Percentiles rank a stretch among this genome's conserved stretches.
phyloP scores from a whole-genome alignment of 2,329 filamentous ascomycete species.

The Phialophora chinensis region DNA sequence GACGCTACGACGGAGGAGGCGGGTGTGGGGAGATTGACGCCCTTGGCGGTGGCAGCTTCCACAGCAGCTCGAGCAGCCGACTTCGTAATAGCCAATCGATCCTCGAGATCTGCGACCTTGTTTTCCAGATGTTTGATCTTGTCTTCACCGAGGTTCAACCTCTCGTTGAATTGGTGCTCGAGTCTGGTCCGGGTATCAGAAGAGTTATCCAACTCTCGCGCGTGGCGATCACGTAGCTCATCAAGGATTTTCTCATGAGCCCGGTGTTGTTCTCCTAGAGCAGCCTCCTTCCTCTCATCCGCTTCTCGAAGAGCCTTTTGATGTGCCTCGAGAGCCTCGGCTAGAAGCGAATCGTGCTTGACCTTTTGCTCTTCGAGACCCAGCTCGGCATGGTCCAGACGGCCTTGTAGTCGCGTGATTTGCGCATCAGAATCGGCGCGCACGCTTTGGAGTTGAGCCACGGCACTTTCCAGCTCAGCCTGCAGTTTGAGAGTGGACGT shows the following conservation, averaged over 20 bases:
- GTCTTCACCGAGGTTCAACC: constrained; percentile 79
- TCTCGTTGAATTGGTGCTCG: constrained; percentile 80
- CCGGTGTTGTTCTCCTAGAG: constrained; percentile 63
- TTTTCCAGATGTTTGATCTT: constrained; percentile 87
- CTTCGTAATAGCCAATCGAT: constrained; percentile 88
- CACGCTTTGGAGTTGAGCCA: constrained; percentile 79
- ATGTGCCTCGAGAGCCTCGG: constrained; percentile 76
- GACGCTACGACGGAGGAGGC: constrained; percentile 45
- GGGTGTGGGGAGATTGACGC: constrained; percentile 43
- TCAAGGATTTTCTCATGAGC: constrained; percentile 75
- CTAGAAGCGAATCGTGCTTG: constrained; percentile 80
- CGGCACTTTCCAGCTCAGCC: constrained; percentile 79
- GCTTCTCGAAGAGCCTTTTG: constrained; percentile 63
- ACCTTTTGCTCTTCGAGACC: constrained; percentile 82
- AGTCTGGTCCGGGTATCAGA: constrained; percentile 81
- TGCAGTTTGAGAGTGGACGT: constrained; percentile 80
- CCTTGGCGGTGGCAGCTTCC: constrained; percentile 68
- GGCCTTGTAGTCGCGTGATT: constrained; percentile 71
- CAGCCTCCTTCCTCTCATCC: constrained; percentile 58
- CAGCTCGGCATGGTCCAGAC: constrained; percentile 77
- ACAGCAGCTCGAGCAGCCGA: constrained; percentile 84
- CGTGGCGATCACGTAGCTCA: constrained; percentile 76
- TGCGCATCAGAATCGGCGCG: constrained; percentile 78
- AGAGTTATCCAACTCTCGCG: constrained; percentile 73
- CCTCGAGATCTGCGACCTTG: constrained; percentile 81